phyloP scores from a whole-genome alignment of 345 rosid species.

The Camelina neglecta region DNA sequence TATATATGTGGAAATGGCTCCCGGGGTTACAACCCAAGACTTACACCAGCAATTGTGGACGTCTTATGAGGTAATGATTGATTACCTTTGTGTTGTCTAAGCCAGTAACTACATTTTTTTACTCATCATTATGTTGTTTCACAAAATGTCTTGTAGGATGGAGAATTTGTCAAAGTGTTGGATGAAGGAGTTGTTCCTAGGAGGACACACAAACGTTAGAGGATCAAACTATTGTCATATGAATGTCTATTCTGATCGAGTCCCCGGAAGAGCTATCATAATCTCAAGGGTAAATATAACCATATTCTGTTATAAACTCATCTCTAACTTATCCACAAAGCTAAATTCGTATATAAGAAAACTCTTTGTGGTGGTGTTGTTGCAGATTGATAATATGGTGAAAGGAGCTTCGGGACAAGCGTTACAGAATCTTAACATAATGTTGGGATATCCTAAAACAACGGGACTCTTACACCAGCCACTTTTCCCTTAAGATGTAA shows the following conservation, averaged over 20 bases:
- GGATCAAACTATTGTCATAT: constrained; percentile 92
- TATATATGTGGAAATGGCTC: constrained; percentile 83
- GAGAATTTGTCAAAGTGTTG: constrained; percentile 77
- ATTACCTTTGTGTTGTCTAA: constrained; percentile 1
- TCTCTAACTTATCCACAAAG: not conserved
- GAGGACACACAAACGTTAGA: constrained; percentile 77
- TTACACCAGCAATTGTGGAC: constrained; percentile 60
- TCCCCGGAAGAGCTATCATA: constrained; percentile 84
- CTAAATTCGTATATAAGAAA: not conserved
- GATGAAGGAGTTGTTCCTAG: constrained; percentile 79
- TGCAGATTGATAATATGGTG: constrained; percentile 90
- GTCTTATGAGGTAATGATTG: constrained; percentile 62
- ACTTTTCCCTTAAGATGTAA: constrained; percentile 61
- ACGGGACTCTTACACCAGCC: constrained; percentile 78
- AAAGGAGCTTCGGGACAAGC: constrained; percentile 99
- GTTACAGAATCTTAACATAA: constrained; percentile 83
- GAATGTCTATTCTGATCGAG: constrained; percentile 88
- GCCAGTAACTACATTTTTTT: not conserved
- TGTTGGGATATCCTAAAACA: constrained; percentile 88
- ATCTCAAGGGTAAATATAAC: constrained; percentile 76
- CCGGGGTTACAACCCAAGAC: constrained; percentile 66
- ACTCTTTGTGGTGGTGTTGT: not conserved
- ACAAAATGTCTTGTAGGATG: constrained; percentile 53
- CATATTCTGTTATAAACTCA: constrained; percentile 2
- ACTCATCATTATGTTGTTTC: not conserved